Evolutionary conservation across 768 basidiomycete species (phyloP), one percentile per base, ranked within the genome.

Genomic region (Tricholoma furcatifolium): DNA sequence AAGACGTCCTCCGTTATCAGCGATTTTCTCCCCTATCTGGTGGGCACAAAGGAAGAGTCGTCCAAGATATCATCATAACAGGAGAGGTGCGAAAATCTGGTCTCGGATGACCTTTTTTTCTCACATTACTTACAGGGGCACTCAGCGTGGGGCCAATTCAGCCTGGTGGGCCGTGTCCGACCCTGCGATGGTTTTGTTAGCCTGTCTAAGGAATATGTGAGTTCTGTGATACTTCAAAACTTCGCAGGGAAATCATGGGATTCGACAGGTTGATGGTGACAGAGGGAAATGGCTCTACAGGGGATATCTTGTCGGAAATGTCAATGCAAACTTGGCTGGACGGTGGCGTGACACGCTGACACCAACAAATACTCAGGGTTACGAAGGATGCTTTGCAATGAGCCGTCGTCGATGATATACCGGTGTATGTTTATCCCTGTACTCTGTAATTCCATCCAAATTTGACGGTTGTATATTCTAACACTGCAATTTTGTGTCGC

Each of bases 101-200:
- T 24, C n/a, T 18, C n/a, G 12, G 27, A 11, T n/a, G 31, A 15
- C 36, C 21, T 30, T 36, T n/a, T 38, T 23, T 43, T 20, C 31
- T 21, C 11, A 12, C 51, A 23, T 56, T 47, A 41, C 49, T 17
- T 27, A 7, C 27, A 92, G 89, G 91, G 92, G 4, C 93, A 94
- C 69, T 94, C 92, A 7, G 84, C 91, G 12, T 95, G 92, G 92
- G 92, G 93, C 20, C 85, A 90, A 58, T 95, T 93, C 69, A 84
- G 77, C 53, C 67, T 95, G 21, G 71, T 85, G 3, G 92, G 93
- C 34, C 81, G 92, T 15, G 79, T 95, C n/a, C 74, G 93, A 51
- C 81, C 85, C 14, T 83, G 80, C 61, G 92, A 94, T 65, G 92
- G 92, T 7, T 81, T 91, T 58, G 76, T 94, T 46, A 88, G 81